Conservation (phyloP, 257 asterid genomes). For the Scutellaria galericulata region DNA sequence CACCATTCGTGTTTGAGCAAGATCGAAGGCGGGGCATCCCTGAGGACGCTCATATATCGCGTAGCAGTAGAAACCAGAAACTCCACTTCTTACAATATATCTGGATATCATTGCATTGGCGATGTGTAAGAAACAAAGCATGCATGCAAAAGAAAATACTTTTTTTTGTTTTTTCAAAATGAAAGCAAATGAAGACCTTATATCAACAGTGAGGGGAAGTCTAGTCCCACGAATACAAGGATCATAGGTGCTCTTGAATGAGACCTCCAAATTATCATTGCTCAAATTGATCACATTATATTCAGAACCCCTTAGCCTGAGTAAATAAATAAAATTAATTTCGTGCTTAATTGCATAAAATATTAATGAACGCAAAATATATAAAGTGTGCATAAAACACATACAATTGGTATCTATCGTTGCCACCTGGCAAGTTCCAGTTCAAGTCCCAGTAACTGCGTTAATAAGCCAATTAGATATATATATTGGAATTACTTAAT, state of each 20-base stretch:
- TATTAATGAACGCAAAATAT: too few species aligned
- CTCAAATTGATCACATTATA: slow-evolving; percentile 52
- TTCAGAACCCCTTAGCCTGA: slow-evolving; percentile 58
- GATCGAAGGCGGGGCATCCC: slow-evolving; percentile 53
- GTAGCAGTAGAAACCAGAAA: slow-evolving; percentile 64
- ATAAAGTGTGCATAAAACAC: slow-evolving; percentile 8
- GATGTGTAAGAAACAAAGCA: too few species aligned
- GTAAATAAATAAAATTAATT: background rate
- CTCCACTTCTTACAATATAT: slow-evolving; percentile 55
- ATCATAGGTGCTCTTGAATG: slow-evolving; percentile 51
- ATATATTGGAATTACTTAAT: background rate
- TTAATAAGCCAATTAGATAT: too few species aligned
- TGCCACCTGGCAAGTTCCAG: slow-evolving; percentile 62
- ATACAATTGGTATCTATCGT: slow-evolving; percentile 51
- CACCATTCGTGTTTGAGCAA: slow-evolving; percentile 56
- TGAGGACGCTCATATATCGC: slow-evolving; percentile 53
- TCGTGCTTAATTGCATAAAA: background rate
- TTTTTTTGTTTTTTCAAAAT: too few species aligned
- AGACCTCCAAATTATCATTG: slow-evolving; percentile 54
- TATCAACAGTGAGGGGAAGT: slow-evolving; percentile 55
- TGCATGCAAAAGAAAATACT: too few species aligned
- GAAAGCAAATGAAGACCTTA: slow-evolving; percentile 33
- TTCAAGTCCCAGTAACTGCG: slow-evolving; percentile 69
- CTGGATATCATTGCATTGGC: slow-evolving; percentile 33
- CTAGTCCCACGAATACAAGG: slow-evolving; percentile 43